Evolutionary conservation across 1,284 basidiomycete genomes (phyloP), one percentile per base, ranked within the genome.

Genomic region (Volvariella surrecta): DNA sequence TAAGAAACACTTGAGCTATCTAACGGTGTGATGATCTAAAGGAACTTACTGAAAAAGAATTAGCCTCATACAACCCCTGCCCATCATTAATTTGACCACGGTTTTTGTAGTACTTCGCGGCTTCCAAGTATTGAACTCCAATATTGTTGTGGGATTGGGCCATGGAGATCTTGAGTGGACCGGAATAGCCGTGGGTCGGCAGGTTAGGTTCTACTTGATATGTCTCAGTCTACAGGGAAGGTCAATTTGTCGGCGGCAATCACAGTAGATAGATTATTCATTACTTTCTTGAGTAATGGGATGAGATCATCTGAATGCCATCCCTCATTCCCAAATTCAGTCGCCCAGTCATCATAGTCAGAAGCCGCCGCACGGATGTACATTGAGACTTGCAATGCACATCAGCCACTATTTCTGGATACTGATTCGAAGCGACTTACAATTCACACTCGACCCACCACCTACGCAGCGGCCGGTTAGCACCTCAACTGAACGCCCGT

Each of bases 341-440:
- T 60, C 46, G 69, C 67, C 76, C 76, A 79, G 40, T 70, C 74
- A 40, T 79, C 73, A 43, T 71, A 79, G 51, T 79, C 77, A 0
- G 76, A 78, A 2, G 72, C 67, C 10, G 70, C 58, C 0, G 70
- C 70, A 7, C 79, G 69, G 4, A 65, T 71, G 45, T 80, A 80
- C 55, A 73, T 63, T 46, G 67, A 61, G 50, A 74, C 76, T n/a
- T n/a, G n/a, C n/a, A n/a, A n/a, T 79, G 42, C 13, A 9, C 4
- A 15, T 4, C 22, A 19, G 46, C 16, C 22, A 21, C 24, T 28
- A 28, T 11, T 6, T 11, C 6, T 6, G 24, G 2, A 17, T 15
- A 32, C 3, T 7, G 15, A 39, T n/a, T n/a, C n/a, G n/a, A 39
- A 35, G 6, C 13, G 15, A 18, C 32, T 42, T 16, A 46, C 45